Base-by-base conservation (phyloP, 495 filamentous ascomycete species). In the Penicillium angulare region DNA sequence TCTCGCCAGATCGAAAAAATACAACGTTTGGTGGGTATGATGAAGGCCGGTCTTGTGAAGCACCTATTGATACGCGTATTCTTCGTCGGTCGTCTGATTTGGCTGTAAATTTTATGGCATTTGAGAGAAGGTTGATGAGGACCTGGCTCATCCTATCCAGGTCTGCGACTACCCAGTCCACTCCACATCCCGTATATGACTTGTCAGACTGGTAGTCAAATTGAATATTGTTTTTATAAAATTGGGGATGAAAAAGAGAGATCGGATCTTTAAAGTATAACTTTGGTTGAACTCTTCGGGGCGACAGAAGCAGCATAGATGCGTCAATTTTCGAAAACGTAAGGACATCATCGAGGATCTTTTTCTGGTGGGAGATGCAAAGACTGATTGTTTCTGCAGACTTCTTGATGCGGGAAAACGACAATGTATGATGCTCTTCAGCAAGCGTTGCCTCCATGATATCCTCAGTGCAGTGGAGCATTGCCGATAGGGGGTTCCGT, bases 261-360 rank as follows among this genome's bases (percentile, higher is more conserved):
- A 88, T 56, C 1, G 88, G 82, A 3, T 78, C 74, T 50, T 86
- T 78, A 2, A 92, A 79, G 16, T 91, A 81, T 18, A 69, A 66
- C 41, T 84, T 67, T 3, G 90, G 90, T 58, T 87, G 78, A 2
- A 85, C 79, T 42, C 79, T 80, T 23, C 81, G 79, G 13, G 86
- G 87, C 7, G 84, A 80, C 18, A 92, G n/a, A n/a, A 79, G 74
- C 3, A 92, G 68, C 52, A 90, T 69, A 12, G 82, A 82, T 3
- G 85, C 88, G 51, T 95, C 90, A n/a, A 95, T 74, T 57, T 95
- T 95, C 2, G 86, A 89, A 49, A 89, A 79, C 3, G 84, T 87
- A 36, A 92, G 70, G 10, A 92, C 83, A 57, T 91, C 87, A 57
- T 91, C 86, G 4, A 92, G 83, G 34, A 93, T 90, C 8, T 86